Base-by-base conservation (phyloP, 2,329 filamentous ascomycete genomes). In the Dactylellina parvicollis region DNA sequence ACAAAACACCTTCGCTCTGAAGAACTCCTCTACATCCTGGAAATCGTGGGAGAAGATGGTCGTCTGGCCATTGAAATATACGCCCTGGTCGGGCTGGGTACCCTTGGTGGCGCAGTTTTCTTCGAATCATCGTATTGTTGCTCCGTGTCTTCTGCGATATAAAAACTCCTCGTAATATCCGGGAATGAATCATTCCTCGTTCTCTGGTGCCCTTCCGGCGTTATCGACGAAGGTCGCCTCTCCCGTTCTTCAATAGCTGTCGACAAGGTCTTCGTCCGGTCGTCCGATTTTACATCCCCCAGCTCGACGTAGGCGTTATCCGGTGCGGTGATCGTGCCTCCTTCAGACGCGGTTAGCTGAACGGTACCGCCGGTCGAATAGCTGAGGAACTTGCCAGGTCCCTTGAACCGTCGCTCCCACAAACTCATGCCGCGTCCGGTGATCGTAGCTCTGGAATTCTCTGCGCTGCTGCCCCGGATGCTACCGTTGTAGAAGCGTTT, bases 191-290 rank as follows among this genome's bases (percentile, higher is more conserved):
- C 42, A n/a, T 59, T 38, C 65, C 24, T 69, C 75, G 60, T 55
- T 42, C 10, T 36, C 52, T 22, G 20, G 3, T 8, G 0, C 5
- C 2, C 9, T 10, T 56, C 34, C 30, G 52, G 3, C 42, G 32
- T 1, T 8, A 22, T 40, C 34, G 36, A 22, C 18, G 49, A 12
- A 32, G 18, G 7, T 4, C 28, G 26, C 22, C 10, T 26, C n/a
- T 52, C 18, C 14, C 32, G 50, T 36, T 24, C 20, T n/a, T 42
- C 49, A 56, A 78, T 77, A 8, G 44, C 32, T 3, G 36, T 42
- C 2, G 47, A 32, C 3, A 28, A 14, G 10, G 24, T 34, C 8
- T 18, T 8, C 14, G 14, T 16, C 9, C 28, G 18, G 28, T 30
- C n/a, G 10, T 64, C 59, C 2, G 34, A 24, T 3, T 38, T 38